Base-by-base conservation (phyloP, 352 stramenopile genomes). In the Chloridella minuta region DNA sequence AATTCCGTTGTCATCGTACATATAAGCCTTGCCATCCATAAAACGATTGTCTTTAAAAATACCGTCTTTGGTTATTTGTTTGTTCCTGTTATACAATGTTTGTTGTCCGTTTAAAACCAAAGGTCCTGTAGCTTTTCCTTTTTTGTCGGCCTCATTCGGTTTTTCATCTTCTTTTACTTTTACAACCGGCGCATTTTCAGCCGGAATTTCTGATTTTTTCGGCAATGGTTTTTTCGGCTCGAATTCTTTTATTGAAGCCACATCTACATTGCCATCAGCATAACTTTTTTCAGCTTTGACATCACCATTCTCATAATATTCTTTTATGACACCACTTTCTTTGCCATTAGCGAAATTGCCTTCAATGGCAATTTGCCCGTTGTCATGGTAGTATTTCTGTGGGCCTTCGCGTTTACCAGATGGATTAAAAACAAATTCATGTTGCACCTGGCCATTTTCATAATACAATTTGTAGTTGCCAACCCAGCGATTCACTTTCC, bases 371-470 rank as follows among this genome's bases (percentile, higher is more conserved):
- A 66, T 18, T 66, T 66, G 40, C 10, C 40, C 40, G n/a, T 66
- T 66, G 40, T 66, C 40, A n/a, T 66, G n/a, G n/a, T 66, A 66
- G n/a, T 66, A 66, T 66, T 66, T 66, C 40, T 66, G 40, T 66
- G 40, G 40, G n/a, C 40, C 40, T 66, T 66, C 40, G 10, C 40
- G 10, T 66, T 66, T 66, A 66, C 40, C 40, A n/a, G 40, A 18
- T 66, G 10, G 40, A n/a, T n/a, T 66, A 66, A 66, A 66, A 10
- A 66, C 40, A 66, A 66, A 66, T 66, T 66, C 40, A 66, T 66
- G 40, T n/a, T 66, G 40, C 40, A 66, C 40, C 40, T 66, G 40
- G n/a, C 40, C 40, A n/a, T 66, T 66, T 18, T 66, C 40, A 66
- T 66, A 66, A n/a, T 66, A 66, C 40, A 66, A 66, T n/a, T 66